phyloP scores from a whole-genome alignment of 805 yeast genomes.

The Ogataea pilisensis region DNA sequence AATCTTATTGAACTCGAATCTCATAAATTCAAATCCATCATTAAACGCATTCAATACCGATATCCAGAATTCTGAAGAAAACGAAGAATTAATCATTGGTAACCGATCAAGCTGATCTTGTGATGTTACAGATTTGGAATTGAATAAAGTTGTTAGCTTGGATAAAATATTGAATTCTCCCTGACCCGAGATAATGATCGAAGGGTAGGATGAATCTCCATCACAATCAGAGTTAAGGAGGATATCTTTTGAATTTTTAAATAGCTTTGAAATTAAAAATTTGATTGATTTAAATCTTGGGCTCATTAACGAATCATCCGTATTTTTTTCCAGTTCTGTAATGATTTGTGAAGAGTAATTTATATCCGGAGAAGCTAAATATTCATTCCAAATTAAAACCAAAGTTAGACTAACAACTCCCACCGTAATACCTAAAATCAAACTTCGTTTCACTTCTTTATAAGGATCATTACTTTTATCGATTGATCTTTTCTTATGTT shows the following conservation, averaged over 20 bases:
- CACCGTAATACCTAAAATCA: conserved; percentile 26
- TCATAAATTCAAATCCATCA: neutral
- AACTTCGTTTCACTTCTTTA: conserved; percentile 12
- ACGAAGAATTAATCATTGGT: neutral
- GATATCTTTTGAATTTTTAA: conserved; percentile 8
- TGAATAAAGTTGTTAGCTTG: no score
- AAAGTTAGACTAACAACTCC: conserved; percentile 29
- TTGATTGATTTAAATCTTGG: conserved; percentile 4
- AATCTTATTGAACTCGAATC: conserved; percentile 2
- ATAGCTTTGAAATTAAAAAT: conserved; percentile 4
- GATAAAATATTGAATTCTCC: no score
- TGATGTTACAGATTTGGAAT: no score
- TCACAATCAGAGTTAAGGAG: conserved; percentile 5
- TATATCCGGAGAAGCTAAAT: conserved; percentile 1
- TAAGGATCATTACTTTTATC: conserved; percentile 1
- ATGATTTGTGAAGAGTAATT: neutral
- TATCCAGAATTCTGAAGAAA: neutral
- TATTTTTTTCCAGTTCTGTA: conserved; percentile 1
- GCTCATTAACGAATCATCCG: no score
- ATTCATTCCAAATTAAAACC: conserved; percentile 25
- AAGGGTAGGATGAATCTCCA: no score
- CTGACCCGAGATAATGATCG: no score
- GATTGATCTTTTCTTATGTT: neutral
- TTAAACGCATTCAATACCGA: neutral
- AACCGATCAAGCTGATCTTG: no score